Base-by-base conservation (phyloP, 371 early-diverging fungal genomes). In the Parasitella parasitica region DNA sequence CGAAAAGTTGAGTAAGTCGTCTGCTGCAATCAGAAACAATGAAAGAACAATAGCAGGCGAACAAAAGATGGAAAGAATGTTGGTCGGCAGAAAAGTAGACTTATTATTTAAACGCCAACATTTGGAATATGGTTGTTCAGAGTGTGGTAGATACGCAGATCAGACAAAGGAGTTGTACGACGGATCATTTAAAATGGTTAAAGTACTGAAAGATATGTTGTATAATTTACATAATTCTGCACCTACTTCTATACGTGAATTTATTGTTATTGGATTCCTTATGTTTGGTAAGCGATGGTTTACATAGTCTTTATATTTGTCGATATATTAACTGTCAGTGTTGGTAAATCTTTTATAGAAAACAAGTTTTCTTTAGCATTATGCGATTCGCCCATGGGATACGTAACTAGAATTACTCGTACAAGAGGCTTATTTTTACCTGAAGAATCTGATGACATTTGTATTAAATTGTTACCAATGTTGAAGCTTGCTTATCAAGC, bases 151-250 rank as follows among this genome's bases (percentile, higher is more conserved):
- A 43, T 57, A 58, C 36, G 64, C 43, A 18, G 36, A 65, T 49
- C 51, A 54, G 39, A 59, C 65, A 16, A 65, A 65, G 32, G 55
- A 59, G 37, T 38, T 65, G 28, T 39, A 54, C 32, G 55, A 55
- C 13, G 53, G 54, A 39, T 51, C 48, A 12, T 65, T 59, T 59
- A 59, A 65, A 50, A 65, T 65, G 55, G 28, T 24, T 13, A 59
- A 65, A 34, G 54, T 59, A 37, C 37, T 59, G n/a, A 59, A 65
- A 59, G 59, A 41, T 34, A 59, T 59, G 65, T 24, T 65, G 38
- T 65, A 55, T 26, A 54, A 37, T 32, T 59, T 65, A 37, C 41
- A 65, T 65, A 58, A 48, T 48, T 32, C 28, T 55, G 36, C 39
- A 30, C 59, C 65, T 13, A 58, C 24, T 59, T 48, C 50, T 18